Evolutionary conservation across 2,329 filamentous ascomycete species (phyloP).

Genomic region (Diplodia corticola): DNA sequence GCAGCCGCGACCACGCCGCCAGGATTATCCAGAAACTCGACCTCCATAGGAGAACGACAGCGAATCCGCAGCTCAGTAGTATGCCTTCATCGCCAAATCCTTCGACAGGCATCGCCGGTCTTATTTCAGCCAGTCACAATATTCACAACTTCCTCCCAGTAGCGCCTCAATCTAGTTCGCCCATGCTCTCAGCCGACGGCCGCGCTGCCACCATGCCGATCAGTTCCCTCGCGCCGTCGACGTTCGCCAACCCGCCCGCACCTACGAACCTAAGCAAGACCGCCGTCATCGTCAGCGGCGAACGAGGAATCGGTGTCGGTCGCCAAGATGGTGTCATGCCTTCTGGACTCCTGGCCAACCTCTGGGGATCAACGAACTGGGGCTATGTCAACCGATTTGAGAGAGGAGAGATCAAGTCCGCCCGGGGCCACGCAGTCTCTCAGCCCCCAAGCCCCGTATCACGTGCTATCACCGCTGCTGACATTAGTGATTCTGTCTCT

Average conservation of each 20-base stretch:
- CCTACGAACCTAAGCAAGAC: conserved; percentile 83
- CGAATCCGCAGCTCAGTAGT: conserved; percentile 49
- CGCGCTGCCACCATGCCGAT: conserved; percentile 46
- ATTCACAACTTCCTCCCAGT: conserved; percentile 23
- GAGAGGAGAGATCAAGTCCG: conserved; percentile 49
- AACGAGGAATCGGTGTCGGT: conserved; percentile 68
- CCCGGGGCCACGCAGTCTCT: conserved; percentile 32
- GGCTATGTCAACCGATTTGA: conserved; percentile 64
- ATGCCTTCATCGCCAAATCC: conserved; percentile 25
- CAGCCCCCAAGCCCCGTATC: conserved; percentile 38
- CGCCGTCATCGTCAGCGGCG: conserved; percentile 77
- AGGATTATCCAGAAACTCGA: conserved; percentile 93
- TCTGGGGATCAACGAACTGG: conserved; percentile 91
- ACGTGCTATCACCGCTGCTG: conserved; percentile 23
- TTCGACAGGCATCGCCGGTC: conserved; percentile 70
- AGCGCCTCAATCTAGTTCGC: conserved; percentile 22
- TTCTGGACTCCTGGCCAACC: conserved; percentile 84
- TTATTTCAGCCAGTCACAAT: conserved; percentile 72
- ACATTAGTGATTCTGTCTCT: conserved; percentile 11
- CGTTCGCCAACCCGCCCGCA: conserved; percentile 78
- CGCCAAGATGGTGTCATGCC: conserved; percentile 68
- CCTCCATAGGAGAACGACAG: conserved; percentile 75
- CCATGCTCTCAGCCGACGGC: conserved; percentile 39
- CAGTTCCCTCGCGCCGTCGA: conserved; percentile 75
- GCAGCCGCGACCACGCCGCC: conserved; percentile 75